These are phyloP conservation scores for Fusarium sp. DNA, from an alignment of 2,329 filamentous ascomycete genomes.

Conservation along the genomic window DNA sequence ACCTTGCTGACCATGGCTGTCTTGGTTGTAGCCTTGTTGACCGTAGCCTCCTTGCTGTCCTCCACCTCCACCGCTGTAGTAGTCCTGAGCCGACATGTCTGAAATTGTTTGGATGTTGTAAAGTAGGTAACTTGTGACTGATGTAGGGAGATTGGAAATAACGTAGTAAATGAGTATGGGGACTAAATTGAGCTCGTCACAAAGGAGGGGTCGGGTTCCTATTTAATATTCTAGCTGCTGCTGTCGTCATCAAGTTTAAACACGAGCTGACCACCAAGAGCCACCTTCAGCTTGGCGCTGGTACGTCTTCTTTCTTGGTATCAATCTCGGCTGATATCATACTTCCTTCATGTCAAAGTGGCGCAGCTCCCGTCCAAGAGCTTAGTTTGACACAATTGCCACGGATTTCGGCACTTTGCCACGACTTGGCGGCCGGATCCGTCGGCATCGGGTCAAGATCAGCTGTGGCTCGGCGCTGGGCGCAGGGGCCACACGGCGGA, in stretches of 20 bases:
- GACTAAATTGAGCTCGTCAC: background rate
- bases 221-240: conserved; percentile 17
- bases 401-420: conserved; percentile 23
- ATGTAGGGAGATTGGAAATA: background rate
- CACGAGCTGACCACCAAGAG: conserved; percentile 1
- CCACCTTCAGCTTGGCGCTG: conserved; percentile 15
- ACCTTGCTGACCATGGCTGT: conserved; percentile 26
- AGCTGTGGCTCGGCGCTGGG: conserved; percentile 25
- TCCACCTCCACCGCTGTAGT: conserved; percentile 35
- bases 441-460: conserved; percentile 23
- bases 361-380: conserved; percentile 18
- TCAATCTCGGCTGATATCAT: conserved; percentile 39
- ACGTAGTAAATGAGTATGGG: background rate
- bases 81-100: conserved; percentile 43
- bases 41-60: conserved; percentile 25
- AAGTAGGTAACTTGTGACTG: background rate
- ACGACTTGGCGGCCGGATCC: conserved; percentile 38
- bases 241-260: conserved; percentile 23
- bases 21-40: conserved; percentile 25
- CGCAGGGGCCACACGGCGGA: background rate
- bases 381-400: background rate
- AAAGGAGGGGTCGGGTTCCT: conserved; percentile 15
- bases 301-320: background rate
- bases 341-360: conserved; percentile 21
- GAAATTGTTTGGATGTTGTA: background rate